Conservation (phyloP, 441 rosid genomes). For the Bocquillonia castaneifolia region DNA sequence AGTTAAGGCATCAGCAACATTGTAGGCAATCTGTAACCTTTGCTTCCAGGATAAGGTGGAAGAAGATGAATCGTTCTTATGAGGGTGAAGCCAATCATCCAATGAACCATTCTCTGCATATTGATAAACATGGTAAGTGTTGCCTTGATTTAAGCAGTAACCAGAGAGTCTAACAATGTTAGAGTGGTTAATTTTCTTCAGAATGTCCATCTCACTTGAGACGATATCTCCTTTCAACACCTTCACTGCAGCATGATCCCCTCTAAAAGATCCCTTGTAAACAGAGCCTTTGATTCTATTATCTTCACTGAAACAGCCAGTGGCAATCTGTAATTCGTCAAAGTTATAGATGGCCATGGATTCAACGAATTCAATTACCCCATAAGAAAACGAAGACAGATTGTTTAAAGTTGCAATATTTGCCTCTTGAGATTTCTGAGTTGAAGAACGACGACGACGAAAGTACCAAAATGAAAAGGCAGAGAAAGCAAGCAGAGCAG, state of each 20-base stretch:
- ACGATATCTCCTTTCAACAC: conserved; percentile 73
- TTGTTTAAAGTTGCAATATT: conserved; percentile 7
- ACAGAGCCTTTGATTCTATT: conserved; percentile 68
- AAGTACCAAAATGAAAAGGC: neutral
- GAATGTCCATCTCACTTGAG: conserved; percentile 66
- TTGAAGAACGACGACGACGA: neutral
- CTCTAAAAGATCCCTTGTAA: conserved; percentile 55
- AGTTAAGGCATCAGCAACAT: conserved; percentile 1
- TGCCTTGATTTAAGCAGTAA: conserved; percentile 63
- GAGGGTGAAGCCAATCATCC: conserved; percentile 1
- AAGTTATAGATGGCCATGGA: conserved; percentile 59
- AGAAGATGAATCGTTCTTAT: neutral
- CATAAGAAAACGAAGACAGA: conserved; percentile 18
- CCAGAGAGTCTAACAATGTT: conserved; percentile 81
- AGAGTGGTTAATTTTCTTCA: conserved; percentile 67
- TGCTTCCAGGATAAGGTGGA: conserved; percentile 4
- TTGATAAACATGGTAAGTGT: conserved; percentile 74
- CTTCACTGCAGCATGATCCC: conserved; percentile 73
- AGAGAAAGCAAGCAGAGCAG: neutral
- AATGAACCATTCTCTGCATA: conserved; percentile 52
- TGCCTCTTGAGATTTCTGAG: neutral
- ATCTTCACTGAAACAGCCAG: conserved; percentile 50
- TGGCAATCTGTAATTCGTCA: conserved; percentile 53
- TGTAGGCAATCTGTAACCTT: neutral
- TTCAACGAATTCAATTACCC: conserved; percentile 33